phyloP scores from a whole-genome alignment of 441 rosid genomes.

The Erodium texanum region DNA sequence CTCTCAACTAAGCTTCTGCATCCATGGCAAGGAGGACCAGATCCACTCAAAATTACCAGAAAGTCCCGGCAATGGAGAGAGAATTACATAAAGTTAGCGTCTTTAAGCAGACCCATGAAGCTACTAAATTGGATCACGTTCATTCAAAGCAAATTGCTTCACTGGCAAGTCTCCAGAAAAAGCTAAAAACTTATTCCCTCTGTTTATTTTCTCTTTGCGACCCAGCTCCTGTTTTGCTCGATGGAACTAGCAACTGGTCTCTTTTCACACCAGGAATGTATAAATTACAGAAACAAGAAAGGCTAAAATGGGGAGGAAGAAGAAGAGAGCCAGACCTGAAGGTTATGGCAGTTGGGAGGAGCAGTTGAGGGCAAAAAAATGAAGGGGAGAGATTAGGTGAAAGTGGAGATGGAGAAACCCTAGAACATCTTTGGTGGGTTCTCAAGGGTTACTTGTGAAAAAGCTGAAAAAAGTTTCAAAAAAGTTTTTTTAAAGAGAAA shows the following conservation, averaged over 20 bases:
- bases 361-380: background rate
- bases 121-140: slow-evolving; percentile 35
- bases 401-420: slow-evolving; percentile 6
- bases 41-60: slow-evolving; percentile 12
- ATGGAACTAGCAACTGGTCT: too few species aligned
- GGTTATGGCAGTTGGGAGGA: slow-evolving; percentile 1
- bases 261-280: background rate
- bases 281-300: background rate
- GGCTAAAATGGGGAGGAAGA: background rate
- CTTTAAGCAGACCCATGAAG: slow-evolving; percentile 4
- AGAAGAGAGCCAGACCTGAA: slow-evolving; percentile 1
- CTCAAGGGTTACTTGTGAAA: slow-evolving; percentile 5
- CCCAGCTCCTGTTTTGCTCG: background rate
- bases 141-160: slow-evolving; percentile 61
- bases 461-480: slow-evolving; percentile 5
- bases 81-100: slow-evolving; percentile 7
- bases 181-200: slow-evolving; percentile 14
- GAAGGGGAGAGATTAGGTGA: slow-evolving; percentile 1
- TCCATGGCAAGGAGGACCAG: slow-evolving; percentile 1
- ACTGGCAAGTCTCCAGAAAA: slow-evolving; percentile 40
- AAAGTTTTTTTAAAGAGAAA: background rate
- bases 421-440: background rate
- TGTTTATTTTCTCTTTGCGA: slow-evolving; percentile 6
- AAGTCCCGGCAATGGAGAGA: slow-evolving; percentile 11
- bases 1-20: slow-evolving; percentile 2